Evolutionary conservation across 169 alveolate species (phyloP).

Genomic region (Eimeria acervulina): DNA sequence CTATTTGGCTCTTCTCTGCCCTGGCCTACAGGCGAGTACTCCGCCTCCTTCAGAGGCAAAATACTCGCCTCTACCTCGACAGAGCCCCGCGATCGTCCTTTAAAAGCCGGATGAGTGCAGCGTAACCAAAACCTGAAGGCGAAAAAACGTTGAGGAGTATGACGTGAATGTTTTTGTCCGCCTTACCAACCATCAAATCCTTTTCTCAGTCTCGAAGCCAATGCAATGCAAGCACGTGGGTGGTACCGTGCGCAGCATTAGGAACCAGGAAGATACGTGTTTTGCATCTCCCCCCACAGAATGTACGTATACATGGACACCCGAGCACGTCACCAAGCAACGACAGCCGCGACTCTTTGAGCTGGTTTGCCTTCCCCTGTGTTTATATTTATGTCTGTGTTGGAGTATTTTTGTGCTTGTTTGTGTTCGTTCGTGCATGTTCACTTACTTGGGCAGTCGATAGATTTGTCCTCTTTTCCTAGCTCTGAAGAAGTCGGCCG

Average conservation of each 20-base stretch:
- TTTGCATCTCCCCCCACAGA: background rate
- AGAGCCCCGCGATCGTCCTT: constrained; percentile 91
- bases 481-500: constrained; percentile 91
- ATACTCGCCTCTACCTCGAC: constrained; percentile 93
- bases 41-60: constrained; percentile 92
- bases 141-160: background rate
- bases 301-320: background rate
- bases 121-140: constrained; percentile 87
- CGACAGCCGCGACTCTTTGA: too few species aligned
- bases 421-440: background rate
- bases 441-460: constrained; percentile 87
- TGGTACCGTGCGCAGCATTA: background rate
- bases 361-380: too few species aligned
- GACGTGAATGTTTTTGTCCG: too few species aligned
- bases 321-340: background rate
- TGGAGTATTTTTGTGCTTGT: background rate
- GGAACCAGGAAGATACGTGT: background rate
- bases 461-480: constrained; percentile 88
- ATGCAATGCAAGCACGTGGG: too few species aligned
- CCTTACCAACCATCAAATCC: too few species aligned
- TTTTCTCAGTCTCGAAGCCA: too few species aligned
- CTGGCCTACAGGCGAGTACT: constrained; percentile 93
- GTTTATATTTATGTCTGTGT: too few species aligned
- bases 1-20: constrained; percentile 95
- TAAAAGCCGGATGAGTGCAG: constrained; percentile 91